Conservation (phyloP, 2,329 filamentous ascomycete species). For the Paradendryphiella salina region DNA sequence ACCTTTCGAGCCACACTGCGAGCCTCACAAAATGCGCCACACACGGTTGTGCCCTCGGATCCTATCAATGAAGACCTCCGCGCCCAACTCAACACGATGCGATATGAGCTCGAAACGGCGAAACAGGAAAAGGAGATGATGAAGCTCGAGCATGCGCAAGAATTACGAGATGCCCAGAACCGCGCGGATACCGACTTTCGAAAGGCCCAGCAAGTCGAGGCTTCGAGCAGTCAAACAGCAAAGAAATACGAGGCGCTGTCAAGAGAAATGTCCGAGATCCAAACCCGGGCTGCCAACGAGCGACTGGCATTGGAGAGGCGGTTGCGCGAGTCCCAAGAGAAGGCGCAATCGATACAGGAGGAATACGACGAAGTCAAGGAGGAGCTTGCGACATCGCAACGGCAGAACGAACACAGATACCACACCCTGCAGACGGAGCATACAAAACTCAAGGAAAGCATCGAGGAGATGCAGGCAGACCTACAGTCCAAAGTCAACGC, state of each 20-base stretch:
- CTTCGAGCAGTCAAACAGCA: slow-evolving; percentile 54
- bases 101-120: slow-evolving; percentile 82
- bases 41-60: slow-evolving; percentile 47
- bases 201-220: slow-evolving; percentile 63
- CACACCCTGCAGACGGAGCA: slow-evolving; percentile 65
- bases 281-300: slow-evolving; percentile 60
- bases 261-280: slow-evolving; percentile 59
- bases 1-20: slow-evolving; percentile 48
- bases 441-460: slow-evolving; percentile 59
- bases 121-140: slow-evolving; percentile 86
- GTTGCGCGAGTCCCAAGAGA: slow-evolving; percentile 63
- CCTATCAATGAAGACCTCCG: slow-evolving; percentile 74
- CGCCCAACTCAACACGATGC: slow-evolving; percentile 83
- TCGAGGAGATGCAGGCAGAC: slow-evolving; percentile 65
- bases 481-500: slow-evolving; percentile 59
- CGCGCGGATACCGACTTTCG: slow-evolving; percentile 87
- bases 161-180: slow-evolving; percentile 76
- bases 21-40: slow-evolving; percentile 47
- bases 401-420: slow-evolving; percentile 64
- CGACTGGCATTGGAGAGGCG: slow-evolving; percentile 59
- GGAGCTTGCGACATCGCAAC: slow-evolving; percentile 68
- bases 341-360: slow-evolving; percentile 74
- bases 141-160: slow-evolving; percentile 77
- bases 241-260: slow-evolving; percentile 60
- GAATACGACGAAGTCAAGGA: slow-evolving; percentile 82